These are phyloP conservation scores for Sindora glabra DNA, from an alignment of 306 rosid species.

Conservation along the genomic window DNA sequence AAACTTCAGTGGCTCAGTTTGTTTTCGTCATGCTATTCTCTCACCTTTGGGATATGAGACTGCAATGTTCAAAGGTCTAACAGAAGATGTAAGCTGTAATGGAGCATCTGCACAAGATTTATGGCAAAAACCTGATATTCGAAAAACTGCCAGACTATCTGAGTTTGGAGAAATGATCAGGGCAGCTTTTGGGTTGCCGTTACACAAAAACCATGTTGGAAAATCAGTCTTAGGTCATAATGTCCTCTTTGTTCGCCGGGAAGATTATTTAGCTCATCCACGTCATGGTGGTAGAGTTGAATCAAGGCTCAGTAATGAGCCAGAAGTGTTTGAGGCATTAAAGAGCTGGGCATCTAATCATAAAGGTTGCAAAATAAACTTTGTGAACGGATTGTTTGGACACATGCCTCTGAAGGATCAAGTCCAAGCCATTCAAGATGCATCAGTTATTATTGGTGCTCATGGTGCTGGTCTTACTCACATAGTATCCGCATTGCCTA, in stretches of 20 bases:
- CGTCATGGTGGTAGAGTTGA: conserved; percentile 86
- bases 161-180: conserved; percentile 94
- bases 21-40: conserved; percentile 82
- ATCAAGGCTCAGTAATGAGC: conserved; percentile 76
- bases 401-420: conserved; percentile 99
- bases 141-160: conserved; percentile 73
- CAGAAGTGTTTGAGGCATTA: conserved; percentile 57
- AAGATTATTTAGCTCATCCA: conserved; percentile 93
- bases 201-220: conserved; percentile 33
- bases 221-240: conserved; percentile 41
- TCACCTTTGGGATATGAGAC: conserved; percentile 91
- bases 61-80: conserved; percentile 71
- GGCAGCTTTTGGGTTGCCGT: conserved; percentile 64
- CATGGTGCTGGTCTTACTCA: conserved; percentile 98
- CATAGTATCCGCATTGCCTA: conserved; percentile 72
- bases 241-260: conserved; percentile 87
- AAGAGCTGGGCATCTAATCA: conserved; percentile 52
- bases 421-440: conserved; percentile 85
- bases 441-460: conserved; percentile 83
- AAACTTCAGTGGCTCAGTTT: conserved; percentile 70
- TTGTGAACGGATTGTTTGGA: conserved; percentile 85
- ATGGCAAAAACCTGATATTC: conserved; percentile 60
- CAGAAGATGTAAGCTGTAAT: conserved; percentile 48
- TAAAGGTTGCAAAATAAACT: conserved; percentile 60
- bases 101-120: conserved; percentile 69